Percentiles rank a stretch among this genome's conserved stretches.
phyloP scores from a whole-genome alignment of 1,139 yeast species.

The Geotrichum macrosporum region DNA sequence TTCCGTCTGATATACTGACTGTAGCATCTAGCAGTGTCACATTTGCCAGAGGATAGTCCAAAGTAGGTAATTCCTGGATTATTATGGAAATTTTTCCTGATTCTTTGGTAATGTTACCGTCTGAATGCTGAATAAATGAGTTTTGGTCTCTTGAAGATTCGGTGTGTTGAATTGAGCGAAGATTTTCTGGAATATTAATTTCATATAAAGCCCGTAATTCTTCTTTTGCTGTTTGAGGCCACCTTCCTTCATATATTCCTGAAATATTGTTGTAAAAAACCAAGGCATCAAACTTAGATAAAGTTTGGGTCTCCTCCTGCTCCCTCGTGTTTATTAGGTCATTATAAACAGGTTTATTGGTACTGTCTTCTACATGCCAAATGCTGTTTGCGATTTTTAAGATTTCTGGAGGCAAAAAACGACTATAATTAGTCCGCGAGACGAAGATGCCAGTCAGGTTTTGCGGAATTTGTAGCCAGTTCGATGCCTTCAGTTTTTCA shows the following conservation, averaged over 20 bases:
- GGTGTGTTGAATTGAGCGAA: conserved; percentile 4
- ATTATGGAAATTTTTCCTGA: conserved; percentile 25
- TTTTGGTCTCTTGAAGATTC: neutral
- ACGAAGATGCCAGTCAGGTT: conserved; percentile 74
- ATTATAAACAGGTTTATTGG: too few species aligned
- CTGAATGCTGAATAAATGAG: neutral
- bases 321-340: neutral
- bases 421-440: conserved; percentile 21
- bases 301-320: conserved; percentile 6
- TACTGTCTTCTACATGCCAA: conserved; percentile 46
- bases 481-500: conserved; percentile 41
- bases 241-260: conserved; percentile 27
- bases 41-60: conserved; percentile 22
- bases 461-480: conserved; percentile 56
- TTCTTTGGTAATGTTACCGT: conserved; percentile 25
- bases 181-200: conserved; percentile 9
- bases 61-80: conserved; percentile 23
- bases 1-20: conserved; percentile 25
- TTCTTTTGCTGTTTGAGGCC: conserved; percentile 22
- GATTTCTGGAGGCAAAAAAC: conserved; percentile 57
- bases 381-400: conserved; percentile 45
- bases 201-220: too few species aligned
- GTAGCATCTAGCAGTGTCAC: conserved; percentile 28
- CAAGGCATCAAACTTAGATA: conserved; percentile 7
- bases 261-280: conserved; percentile 29